phyloP scores from a whole-genome alignment of 208 protist species.

The Crithidia expoeki region DNA sequence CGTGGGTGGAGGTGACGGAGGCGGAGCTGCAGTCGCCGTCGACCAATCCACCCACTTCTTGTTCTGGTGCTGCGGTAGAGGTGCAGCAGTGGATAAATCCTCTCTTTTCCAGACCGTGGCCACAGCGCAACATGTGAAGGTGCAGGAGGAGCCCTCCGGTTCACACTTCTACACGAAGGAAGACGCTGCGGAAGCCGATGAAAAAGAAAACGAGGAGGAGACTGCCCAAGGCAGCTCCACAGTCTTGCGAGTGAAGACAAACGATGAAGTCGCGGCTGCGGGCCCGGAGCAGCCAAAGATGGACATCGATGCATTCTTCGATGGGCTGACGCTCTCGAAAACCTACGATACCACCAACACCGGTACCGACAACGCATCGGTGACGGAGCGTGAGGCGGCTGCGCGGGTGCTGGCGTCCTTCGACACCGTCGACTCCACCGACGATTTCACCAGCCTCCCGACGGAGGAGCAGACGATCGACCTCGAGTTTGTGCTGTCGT shows the following conservation, averaged over 20 bases:
- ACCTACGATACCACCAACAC: neutral
- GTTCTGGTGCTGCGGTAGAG: neutral
- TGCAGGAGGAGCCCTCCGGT: neutral
- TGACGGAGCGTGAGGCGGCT: slow-evolving; percentile 2
- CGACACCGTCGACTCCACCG: neutral
- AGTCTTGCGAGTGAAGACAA: neutral
- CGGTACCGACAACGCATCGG: neutral
- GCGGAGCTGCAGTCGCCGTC: slow-evolving; percentile 14
- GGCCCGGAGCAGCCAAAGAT: neutral
- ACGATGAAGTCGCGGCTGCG: neutral
- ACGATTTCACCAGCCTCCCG: slow-evolving; percentile 7
- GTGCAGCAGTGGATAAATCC: neutral
- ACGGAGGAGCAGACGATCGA: slow-evolving; percentile 16
- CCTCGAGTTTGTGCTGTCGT: slow-evolving; percentile 10
- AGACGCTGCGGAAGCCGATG: too few species aligned
- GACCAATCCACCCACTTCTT: neutral
- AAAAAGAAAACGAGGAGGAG: too few species aligned
- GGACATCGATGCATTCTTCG: slow-evolving; percentile 6
- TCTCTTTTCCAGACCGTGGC: neutral
- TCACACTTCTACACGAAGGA: neutral
- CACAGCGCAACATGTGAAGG: neutral
- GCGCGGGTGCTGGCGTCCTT: neutral
- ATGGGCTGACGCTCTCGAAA: slow-evolving; percentile 1
- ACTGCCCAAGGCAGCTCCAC: neutral
- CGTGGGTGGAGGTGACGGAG: slow-evolving; percentile 31